A percentile compares a stretch with the other conserved stretches of the same genome.
Evolutionary conservation across 1,139 yeast species (phyloP).

Genomic region (Ogataea hybrid): DNA sequence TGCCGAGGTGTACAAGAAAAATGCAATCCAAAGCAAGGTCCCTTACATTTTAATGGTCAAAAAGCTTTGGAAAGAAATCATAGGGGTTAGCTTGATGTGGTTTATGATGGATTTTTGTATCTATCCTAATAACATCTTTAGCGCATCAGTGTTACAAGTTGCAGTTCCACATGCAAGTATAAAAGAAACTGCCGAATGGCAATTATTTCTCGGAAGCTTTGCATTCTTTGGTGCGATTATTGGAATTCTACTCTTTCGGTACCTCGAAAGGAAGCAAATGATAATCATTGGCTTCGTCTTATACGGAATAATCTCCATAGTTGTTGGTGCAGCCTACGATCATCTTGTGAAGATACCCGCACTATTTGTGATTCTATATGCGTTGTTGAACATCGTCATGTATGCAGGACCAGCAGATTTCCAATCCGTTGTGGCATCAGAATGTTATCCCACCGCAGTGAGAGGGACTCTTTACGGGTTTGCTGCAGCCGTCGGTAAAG

Average conservation of each 20-base stretch:
- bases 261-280: slow-evolving; percentile 46
- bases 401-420: slow-evolving; percentile 29
- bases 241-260: slow-evolving; percentile 43
- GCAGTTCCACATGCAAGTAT: slow-evolving; percentile 34
- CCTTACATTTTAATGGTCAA: slow-evolving; percentile 49
- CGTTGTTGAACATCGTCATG: slow-evolving; percentile 41
- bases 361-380: slow-evolving; percentile 46
- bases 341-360: slow-evolving; percentile 41
- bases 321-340: slow-evolving; percentile 46
- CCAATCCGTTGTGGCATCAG: slow-evolving; percentile 26
- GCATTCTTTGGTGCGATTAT: slow-evolving; percentile 48
- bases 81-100: slow-evolving; percentile 49
- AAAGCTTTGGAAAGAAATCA: slow-evolving; percentile 45
- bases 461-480: slow-evolving; percentile 6
- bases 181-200: slow-evolving; percentile 46
- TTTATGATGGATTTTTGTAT: slow-evolving; percentile 52
- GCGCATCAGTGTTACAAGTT: slow-evolving; percentile 42
- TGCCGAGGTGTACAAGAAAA: slow-evolving; percentile 45
- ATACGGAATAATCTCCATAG: slow-evolving; percentile 47
- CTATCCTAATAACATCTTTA: slow-evolving; percentile 51
- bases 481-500: slow-evolving; percentile 54
- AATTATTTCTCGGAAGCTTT: slow-evolving; percentile 41
- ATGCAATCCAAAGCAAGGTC: slow-evolving; percentile 41
- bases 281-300: slow-evolving; percentile 46
- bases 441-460: slow-evolving; percentile 36